phyloP scores from a whole-genome alignment of 2,329 filamentous ascomycete species.

The Colletotrichum simmondsii region DNA sequence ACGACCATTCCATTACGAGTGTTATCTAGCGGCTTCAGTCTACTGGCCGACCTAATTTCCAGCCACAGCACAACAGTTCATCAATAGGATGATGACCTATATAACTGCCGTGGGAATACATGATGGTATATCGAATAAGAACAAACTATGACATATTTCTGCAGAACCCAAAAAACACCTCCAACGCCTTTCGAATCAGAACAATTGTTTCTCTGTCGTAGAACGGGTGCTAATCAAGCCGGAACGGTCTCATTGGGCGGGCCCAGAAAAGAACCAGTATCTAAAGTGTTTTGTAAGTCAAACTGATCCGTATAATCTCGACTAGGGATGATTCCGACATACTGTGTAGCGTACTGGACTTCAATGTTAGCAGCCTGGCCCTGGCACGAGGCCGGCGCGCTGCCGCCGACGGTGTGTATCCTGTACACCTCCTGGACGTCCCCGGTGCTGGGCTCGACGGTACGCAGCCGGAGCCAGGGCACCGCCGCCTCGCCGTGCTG shows the following conservation, averaged over 20 bases:
- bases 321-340: conserved; percentile 56
- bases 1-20: conserved; percentile 11
- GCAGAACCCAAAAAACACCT: neutral
- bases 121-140: conserved; percentile 27
- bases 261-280: conserved; percentile 51
- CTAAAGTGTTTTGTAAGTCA: conserved; percentile 37
- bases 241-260: neutral
- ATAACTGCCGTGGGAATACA: neutral
- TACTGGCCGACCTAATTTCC: neutral
- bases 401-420: conserved; percentile 85
- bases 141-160: conserved; percentile 1
- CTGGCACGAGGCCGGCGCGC: conserved; percentile 77
- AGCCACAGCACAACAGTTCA: neutral
- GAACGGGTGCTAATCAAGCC: neutral
- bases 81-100: neutral
- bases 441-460: conserved; percentile 65
- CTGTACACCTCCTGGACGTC: conserved; percentile 82
- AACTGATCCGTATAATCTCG: conserved; percentile 36
- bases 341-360: conserved; percentile 86
- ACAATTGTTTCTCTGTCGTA: neutral
- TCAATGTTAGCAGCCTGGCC: conserved; percentile 72
- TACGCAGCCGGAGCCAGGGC: conserved; percentile 80
- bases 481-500: conserved; percentile 75
- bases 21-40: conserved; percentile 3
- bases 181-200: conserved; percentile 15